Evolutionary conservation across 1,284 basidiomycete species (phyloP), one percentile per base, ranked within the genome.

Genomic region (Microstroma glucosiphilum): DNA sequence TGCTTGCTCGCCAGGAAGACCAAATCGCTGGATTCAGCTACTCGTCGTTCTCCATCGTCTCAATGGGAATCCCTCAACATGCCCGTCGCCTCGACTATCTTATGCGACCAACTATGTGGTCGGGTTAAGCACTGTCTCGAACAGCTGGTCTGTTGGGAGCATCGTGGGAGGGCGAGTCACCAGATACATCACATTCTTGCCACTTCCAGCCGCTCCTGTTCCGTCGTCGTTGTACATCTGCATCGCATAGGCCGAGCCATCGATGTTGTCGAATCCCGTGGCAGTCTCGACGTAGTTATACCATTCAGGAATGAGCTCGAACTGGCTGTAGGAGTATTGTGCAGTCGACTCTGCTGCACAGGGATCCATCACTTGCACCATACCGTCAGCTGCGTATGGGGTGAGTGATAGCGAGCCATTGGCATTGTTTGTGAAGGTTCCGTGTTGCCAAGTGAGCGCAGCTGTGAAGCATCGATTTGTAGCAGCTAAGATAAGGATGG

Each of bases 361-460:
- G 6, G 72, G 73, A 46, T 70, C 68, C 43, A 73, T 66, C 9
- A 73, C 65, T 56, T 72, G 72, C 19, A 75, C 63, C 58, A 66
- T 68, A n/a, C 76, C 75, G 40, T 78, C 76, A 0, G 68, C 64
- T 0, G 67, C 63, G 62, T 66, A 77, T 2, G 75, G 72, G 1
- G 2, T 55, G 43, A 78, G 64, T 6, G 66, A 67, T 56, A 77
- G 57, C 9, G 67, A 68, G 15, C 69, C 69, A 61, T 75, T 75
- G n/a, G 61, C n/a, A 61, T 75, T 69, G 58, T 70, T 57, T 4
- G 59, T 49, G 55, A 76, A 78, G 7, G 66, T 76, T 40, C 76
- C 76, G 55, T 78, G 76, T 41, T 77, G 75, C 76, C 76, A 78
- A 42, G 75, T 69, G 37, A 78, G 62, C 11, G 72, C 67, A 1